Base-by-base conservation (phyloP, 2,329 filamentous ascomycete genomes). In the Neofusicoccum laricinum region DNA sequence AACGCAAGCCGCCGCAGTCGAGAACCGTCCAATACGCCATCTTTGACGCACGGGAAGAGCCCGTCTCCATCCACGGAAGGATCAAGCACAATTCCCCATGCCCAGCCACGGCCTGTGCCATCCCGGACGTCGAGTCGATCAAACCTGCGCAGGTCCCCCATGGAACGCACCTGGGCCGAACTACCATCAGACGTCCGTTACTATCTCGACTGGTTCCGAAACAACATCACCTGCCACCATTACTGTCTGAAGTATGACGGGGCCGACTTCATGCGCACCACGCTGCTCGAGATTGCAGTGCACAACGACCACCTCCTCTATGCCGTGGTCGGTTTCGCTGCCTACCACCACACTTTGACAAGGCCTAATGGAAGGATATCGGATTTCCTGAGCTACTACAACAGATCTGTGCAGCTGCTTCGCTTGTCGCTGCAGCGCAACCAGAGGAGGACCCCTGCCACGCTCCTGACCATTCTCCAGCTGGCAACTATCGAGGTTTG, bases 401-500 rank as follows among this genome's bases (percentile, higher is more conserved):
- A 97, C 76, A 90, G 88, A 73, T 93, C 94, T 10, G 90, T 99
- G 32, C 89, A 86, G 1, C 79, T 92, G 30, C 83, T 99, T 17
- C 83, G 96, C 8, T 83, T 84, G 38, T 89, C 88, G 4, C 79
- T 98, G 17, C 87, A 88, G 67, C 88, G 85, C 62, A 88, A 87
- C 64, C 88, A 92, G 67, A 86, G 86, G 66, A 88, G 91, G 68
- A 90, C 81, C 38, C 82, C 93, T 57, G 86, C 89, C 6, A 97
- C 90, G 0, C 81, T 98, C 36, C 76, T 97, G 66, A 96, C 94
- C 0, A 93, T 98, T 19, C 80, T 99, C 46, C 93, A 98, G 71
- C 85, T 98, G 57, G 93, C 93, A 63, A 96, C 92, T 2, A 95
- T 97, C 64, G 95, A 99, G 86, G 93, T 96, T 82, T 72, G 81